phyloP scores from a whole-genome alignment of 768 basidiomycete genomes.

The Naganishia kalamii region DNA sequence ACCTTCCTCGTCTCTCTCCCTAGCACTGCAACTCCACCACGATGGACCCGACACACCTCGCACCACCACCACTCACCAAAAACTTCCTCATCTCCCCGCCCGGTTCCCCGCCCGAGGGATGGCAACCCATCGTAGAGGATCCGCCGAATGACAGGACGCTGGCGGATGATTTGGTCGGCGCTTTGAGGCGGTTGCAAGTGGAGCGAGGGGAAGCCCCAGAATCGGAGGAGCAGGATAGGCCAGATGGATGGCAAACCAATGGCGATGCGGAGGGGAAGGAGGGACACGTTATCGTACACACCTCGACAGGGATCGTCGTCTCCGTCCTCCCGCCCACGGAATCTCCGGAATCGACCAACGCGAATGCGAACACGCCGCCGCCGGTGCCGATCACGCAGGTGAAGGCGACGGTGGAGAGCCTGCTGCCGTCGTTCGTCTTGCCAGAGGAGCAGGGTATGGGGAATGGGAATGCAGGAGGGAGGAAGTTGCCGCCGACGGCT shows the following conservation, averaged over 20 bases:
- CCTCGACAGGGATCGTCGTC: constrained; percentile 3
- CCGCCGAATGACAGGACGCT: constrained; percentile 77
- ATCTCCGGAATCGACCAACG: neutral
- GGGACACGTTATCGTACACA: constrained; percentile 1
- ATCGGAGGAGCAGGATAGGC: no score
- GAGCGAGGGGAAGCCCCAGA: constrained; percentile 22
- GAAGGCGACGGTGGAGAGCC: constrained; percentile 9
- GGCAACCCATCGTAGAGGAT: constrained; percentile 85
- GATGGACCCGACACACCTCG: constrained; percentile 52
- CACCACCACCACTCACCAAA: constrained; percentile 72
- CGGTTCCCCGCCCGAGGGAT: constrained; percentile 92
- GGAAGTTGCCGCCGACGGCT: no score
- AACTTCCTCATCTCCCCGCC: constrained; percentile 98
- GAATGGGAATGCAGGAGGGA: neutral
- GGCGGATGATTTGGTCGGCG: constrained; percentile 78
- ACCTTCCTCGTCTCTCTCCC: constrained; percentile 40
- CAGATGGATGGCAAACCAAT: neutral
- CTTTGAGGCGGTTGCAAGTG: constrained; percentile 65
- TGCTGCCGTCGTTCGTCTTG: neutral
- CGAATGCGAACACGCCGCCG: neutral
- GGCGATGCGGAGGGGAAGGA: neutral
- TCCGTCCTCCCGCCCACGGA: constrained; percentile 1
- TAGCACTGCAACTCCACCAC: constrained; percentile 38
- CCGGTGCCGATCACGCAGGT: neutral
- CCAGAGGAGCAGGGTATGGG: constrained; percentile 10